Conservation (phyloP, 257 asterid species). For the Linderniella brevidens region DNA sequence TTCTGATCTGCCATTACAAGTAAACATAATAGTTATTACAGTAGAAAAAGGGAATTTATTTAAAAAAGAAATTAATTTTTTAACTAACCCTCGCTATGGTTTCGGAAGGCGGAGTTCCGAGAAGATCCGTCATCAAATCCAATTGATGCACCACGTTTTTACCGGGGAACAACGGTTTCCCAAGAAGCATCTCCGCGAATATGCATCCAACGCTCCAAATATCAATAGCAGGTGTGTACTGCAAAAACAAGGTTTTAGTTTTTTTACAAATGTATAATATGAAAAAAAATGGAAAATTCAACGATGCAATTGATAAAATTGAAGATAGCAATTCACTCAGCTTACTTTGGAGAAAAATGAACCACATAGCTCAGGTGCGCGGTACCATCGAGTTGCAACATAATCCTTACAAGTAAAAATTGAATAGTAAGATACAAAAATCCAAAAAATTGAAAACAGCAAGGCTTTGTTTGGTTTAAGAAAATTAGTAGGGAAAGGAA, state of each 20-base stretch:
- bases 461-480: no score
- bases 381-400: slow-evolving; percentile 96
- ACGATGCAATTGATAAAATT: no score
- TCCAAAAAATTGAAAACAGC: no score
- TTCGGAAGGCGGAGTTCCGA: slow-evolving; percentile 88
- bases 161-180: slow-evolving; percentile 89
- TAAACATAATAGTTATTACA: neutral
- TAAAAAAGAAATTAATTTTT: neutral
- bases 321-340: no score
- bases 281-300: neutral
- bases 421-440: slow-evolving; percentile 11
- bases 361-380: slow-evolving; percentile 97
- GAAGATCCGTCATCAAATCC: slow-evolving; percentile 86
- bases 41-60: slow-evolving; percentile 1
- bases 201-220: slow-evolving; percentile 97
- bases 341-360: slow-evolving; percentile 95
- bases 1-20: slow-evolving; percentile 70
- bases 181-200: slow-evolving; percentile 80
- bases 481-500: slow-evolving; percentile 11
- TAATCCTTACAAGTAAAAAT: slow-evolving; percentile 39
- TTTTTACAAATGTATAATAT: neutral
- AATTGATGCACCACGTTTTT: slow-evolving; percentile 86
- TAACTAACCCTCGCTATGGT: slow-evolving; percentile 61
- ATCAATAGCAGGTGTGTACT: slow-evolving; percentile 95
- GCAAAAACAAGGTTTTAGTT: slow-evolving; percentile 16